Conservation (phyloP, 352 stramenopile genomes). For the Salisapilia sapeloensis region DNA sequence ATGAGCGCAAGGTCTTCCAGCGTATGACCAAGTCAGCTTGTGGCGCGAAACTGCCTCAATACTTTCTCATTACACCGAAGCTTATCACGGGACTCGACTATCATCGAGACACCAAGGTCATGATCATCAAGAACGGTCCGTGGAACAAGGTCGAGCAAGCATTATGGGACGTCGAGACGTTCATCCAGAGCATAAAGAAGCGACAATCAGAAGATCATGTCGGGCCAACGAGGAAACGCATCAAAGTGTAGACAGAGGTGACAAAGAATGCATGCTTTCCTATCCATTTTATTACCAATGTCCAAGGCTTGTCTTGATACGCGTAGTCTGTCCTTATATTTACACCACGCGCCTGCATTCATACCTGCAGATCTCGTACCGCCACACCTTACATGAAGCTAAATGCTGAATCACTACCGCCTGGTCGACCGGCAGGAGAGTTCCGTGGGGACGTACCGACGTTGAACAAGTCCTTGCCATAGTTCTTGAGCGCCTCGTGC, state of each 20-base stretch:
- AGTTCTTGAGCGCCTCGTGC: constrained; percentile 54
- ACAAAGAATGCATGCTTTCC: neutral
- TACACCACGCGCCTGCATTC: neutral
- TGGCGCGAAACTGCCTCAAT: constrained; percentile 72
- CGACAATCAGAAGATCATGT: neutral
- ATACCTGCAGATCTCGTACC: neutral
- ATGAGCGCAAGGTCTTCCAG: constrained; percentile 80
- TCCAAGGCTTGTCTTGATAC: neutral
- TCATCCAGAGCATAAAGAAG: no score
- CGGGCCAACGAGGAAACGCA: constrained; percentile 1
- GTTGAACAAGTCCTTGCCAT: constrained; percentile 75
- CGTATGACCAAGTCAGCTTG: constrained; percentile 79
- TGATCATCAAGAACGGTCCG: constrained; percentile 76
- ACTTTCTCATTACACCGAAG: constrained; percentile 83
- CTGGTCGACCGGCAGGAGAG: constrained; percentile 6
- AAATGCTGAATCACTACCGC: constrained; percentile 55
- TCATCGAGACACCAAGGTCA: constrained; percentile 76
- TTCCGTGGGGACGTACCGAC: constrained; percentile 67
- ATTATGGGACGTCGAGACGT: constrained; percentile 40
- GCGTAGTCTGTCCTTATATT: neutral
- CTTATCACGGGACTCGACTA: constrained; percentile 74
- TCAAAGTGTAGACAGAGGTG: neutral
- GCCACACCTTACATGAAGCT: constrained; percentile 74
- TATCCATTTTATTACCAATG: neutral
- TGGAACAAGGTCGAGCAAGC: constrained; percentile 72